Base-by-base conservation (phyloP, 2,329 filamentous ascomycete genomes). In the Mariannaea sp. region DNA sequence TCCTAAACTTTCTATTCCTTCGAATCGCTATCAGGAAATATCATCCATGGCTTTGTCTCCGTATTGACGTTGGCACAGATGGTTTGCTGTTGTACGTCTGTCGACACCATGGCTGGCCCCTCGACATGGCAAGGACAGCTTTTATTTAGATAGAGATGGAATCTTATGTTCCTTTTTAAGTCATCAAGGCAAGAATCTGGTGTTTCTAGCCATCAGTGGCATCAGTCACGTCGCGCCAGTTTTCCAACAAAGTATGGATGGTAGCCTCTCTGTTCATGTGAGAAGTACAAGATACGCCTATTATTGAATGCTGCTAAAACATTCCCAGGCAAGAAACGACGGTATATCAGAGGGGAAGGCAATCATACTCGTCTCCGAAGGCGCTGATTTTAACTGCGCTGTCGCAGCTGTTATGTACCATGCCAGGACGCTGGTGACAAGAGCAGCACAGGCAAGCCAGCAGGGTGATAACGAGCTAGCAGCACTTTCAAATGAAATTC, bases 91-190 rank as follows among this genome's bases (percentile, higher is more conserved):
- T 10, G 86, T 95, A 5, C 84, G 92, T 14, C 77, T 90, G 3
- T 94, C 87, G 84, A 82, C 81, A 27, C 88, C 92, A 1, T 97
- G 93, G 93, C 75, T 96, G 9, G 90, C 88, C 7, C 93, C 93
- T n/a, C 80, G 91, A 32, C 92, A 97, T 69, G 92, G 92, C 10
- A 85, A 82, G 57, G 71, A 76, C 3, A 74, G 74, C 1, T 88
- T 96, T 51, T 74, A 75, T 4, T 76, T 92, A 4, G 87, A 91
- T 56, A 89, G 92, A 62, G 89, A 95, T 65, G 90, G 85, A 1
- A 73, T 97, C 2, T 68, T 96, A 14, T 85, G 87, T 53, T 89
- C 90, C 0, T 96, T 97, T 62, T 75, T 96, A 17, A 86, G 84
- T 19, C 70, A 76, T 0, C 77, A 88, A 59, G 92, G 93, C 0